A percentile compares a stretch with the other conserved stretches of the same genome.
Evolutionary conservation across 192 early-diverging fungal genomes (phyloP).

Genomic region (Linderina pennispora): DNA sequence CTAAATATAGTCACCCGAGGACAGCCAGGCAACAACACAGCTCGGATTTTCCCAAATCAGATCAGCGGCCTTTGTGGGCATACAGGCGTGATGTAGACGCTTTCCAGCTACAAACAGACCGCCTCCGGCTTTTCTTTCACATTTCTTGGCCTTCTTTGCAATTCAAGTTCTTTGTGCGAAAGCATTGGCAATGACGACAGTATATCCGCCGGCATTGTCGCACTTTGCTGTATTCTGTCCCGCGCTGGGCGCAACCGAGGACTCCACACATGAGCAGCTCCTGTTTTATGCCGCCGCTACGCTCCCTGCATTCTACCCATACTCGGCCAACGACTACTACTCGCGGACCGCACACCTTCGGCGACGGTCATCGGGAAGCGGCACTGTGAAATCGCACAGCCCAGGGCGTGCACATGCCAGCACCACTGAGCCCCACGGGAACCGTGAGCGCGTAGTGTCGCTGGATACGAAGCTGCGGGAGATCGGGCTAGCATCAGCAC

Average conservation of each 20-base stretch:
- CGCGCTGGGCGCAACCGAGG: conserved; percentile 56
- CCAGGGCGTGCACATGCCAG: not conserved
- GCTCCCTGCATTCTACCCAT: conserved; percentile 31
- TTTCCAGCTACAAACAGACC: no score
- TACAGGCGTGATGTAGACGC: no score
- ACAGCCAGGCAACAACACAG: no score
- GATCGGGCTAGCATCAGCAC: conserved; percentile 65
- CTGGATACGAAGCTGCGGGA: conserved; percentile 68
- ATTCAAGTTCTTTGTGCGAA: no score
- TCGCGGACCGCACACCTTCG: conserved; percentile 23
- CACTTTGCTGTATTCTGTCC: conserved; percentile 77
- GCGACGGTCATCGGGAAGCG: conserved; percentile 23
- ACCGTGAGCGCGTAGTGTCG: conserved; percentile 50
- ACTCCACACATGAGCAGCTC: conserved; percentile 69
- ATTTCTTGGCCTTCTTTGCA: no score
- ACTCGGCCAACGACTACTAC: conserved; percentile 38
- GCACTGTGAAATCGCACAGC: not conserved
- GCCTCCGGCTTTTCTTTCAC: no score
- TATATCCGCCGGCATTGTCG: conserved; percentile 47
- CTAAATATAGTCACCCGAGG: no score
- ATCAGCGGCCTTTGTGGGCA: no score
- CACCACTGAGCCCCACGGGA: not conserved
- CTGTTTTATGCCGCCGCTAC: conserved; percentile 63
- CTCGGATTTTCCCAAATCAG: no score
- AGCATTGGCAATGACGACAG: conserved; percentile 21